Conservation (phyloP, 2,329 filamentous ascomycete genomes). For the Diaporthe sp. region DNA sequence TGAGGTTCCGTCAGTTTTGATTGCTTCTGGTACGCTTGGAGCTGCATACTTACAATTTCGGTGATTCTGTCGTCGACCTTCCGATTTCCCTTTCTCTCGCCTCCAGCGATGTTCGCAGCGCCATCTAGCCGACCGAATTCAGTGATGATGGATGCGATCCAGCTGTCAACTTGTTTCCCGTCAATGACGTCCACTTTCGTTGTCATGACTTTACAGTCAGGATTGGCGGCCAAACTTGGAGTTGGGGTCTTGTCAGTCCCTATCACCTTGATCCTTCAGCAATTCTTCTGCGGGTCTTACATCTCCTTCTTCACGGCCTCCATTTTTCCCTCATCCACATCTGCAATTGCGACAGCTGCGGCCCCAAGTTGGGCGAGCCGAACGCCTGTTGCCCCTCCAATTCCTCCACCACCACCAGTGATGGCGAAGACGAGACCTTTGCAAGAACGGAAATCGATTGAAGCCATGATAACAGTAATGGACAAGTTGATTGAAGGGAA, state of each 20-base stretch:
- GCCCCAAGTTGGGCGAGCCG: background rate
- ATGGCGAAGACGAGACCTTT: conserved; percentile 11
- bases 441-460: background rate
- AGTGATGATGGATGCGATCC: background rate
- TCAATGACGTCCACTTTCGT: background rate
- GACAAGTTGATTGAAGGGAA: background rate
- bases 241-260: background rate
- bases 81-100: background rate
- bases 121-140: background rate
- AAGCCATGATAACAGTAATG: background rate
- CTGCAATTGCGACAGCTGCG: conserved; percentile 15
- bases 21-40: background rate
- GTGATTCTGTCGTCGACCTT: background rate
- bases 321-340: background rate
- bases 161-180: background rate
- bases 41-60: background rate
- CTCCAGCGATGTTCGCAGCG: background rate
- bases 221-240: background rate
- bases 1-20: background rate
- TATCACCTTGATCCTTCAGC: background rate
- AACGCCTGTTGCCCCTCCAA: background rate
- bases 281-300: background rate
- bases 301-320: conserved; percentile 20
- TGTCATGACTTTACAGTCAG: background rate
- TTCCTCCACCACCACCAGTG: background rate